These are phyloP conservation scores for Eremothecium coryli DNA, from an alignment of 1,139 yeast genomes.

Conservation along the genomic window DNA sequence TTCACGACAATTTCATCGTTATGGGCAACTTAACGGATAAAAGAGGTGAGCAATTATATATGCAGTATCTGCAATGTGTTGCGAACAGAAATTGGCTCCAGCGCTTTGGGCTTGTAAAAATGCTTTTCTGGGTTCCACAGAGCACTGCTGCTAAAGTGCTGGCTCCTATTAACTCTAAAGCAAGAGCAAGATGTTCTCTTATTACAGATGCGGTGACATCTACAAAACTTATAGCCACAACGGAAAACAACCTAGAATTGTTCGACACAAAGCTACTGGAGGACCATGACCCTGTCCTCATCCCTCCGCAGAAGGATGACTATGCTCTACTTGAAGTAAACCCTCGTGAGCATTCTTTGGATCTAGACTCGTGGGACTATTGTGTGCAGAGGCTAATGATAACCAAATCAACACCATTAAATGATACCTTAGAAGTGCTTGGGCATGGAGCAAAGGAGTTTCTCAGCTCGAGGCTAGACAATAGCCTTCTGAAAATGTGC, in stretches of 20 bases:
- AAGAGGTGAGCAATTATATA: constrained; percentile 58
- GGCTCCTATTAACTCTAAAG: constrained; percentile 38
- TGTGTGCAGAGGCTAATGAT: constrained; percentile 59
- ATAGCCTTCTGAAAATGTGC: constrained; percentile 34
- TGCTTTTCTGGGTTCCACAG: constrained; percentile 56
- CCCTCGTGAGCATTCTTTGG: constrained; percentile 39
- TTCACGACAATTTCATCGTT: constrained; percentile 55
- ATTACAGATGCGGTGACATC: constrained; percentile 54
- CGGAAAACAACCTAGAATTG: constrained; percentile 24
- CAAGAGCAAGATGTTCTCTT: constrained; percentile 50
- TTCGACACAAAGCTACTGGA: constrained; percentile 18
- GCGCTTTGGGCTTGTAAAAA: constrained; percentile 60
- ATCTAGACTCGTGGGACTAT: constrained; percentile 55
- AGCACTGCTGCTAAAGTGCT: constrained; percentile 53
- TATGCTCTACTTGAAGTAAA: constrained; percentile 46
- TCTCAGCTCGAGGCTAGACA: constrained; percentile 35
- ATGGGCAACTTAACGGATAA: constrained; percentile 53
- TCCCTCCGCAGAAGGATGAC: constrained; percentile 10
- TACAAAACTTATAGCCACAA: constrained; percentile 41
- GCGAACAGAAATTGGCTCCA: constrained; percentile 69
- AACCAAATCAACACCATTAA: constrained; percentile 40
- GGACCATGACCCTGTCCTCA: constrained; percentile 22
- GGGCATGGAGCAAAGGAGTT: constrained; percentile 84
- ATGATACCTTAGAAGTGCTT: constrained; percentile 43
- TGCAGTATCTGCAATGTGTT: constrained; percentile 69